phyloP scores from a whole-genome alignment of 2,329 filamentous ascomycete species.

The Elsinoe perseae region DNA sequence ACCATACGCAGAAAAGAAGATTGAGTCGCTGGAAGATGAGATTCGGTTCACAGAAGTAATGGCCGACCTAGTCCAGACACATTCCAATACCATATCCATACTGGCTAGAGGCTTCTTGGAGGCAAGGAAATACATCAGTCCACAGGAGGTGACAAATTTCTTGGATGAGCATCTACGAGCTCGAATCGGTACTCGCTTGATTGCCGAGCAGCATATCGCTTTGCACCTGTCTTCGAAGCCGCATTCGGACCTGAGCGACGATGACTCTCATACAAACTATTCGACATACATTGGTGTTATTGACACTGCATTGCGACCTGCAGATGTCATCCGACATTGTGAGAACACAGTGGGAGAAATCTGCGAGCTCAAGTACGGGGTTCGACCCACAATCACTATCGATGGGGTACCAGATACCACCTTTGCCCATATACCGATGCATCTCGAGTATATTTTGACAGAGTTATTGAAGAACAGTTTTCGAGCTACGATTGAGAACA shows the following conservation, averaged over 20 bases:
- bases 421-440: conserved; percentile 90
- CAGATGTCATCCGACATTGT: conserved; percentile 72
- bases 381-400: conserved; percentile 70
- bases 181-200: conserved; percentile 84
- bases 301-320: conserved; percentile 78
- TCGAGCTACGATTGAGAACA: conserved; percentile 79
- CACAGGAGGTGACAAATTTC: conserved; percentile 77
- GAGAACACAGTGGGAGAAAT: conserved; percentile 91
- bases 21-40: conserved; percentile 76
- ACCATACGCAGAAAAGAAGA: conserved; percentile 67
- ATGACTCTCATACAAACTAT: conserved; percentile 30
- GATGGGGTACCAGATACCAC: conserved; percentile 80
- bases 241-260: conserved; percentile 51
- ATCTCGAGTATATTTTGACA: conserved; percentile 94
- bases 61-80: conserved; percentile 89
- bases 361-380: conserved; percentile 90
- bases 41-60: conserved; percentile 86
- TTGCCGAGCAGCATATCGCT: conserved; percentile 94
- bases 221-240: conserved; percentile 70
- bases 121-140: conserved; percentile 79
- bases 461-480: conserved; percentile 97
- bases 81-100: conserved; percentile 88
- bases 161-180: conserved; percentile 90
- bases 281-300: conserved; percentile 86
- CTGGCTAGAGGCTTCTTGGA: conserved; percentile 89